These are phyloP conservation scores for Ophidiomyces ophidiicola DNA, from an alignment of 2,329 filamentous ascomycete genomes.

Conservation along the genomic window DNA sequence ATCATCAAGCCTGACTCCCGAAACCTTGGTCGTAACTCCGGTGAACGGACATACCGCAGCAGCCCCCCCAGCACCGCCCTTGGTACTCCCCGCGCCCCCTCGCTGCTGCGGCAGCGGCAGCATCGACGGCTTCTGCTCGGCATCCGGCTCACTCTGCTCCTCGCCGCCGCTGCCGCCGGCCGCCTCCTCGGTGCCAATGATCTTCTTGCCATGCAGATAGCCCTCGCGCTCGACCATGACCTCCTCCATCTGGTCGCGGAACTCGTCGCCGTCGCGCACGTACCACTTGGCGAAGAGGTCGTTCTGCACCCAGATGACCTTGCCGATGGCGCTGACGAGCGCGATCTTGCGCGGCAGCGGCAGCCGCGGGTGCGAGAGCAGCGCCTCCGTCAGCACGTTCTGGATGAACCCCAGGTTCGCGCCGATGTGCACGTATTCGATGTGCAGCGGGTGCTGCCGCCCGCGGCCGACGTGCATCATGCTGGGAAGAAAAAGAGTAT, in stretches of 20 bases:
- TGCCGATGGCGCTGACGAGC: conserved; percentile 62
- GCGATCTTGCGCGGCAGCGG: conserved; percentile 56
- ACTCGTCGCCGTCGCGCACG: conserved; percentile 55
- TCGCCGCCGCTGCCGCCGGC: not conserved
- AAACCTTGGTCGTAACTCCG: conserved; percentile 2
- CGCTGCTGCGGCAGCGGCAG: no score
- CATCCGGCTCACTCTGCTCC: conserved; percentile 6
- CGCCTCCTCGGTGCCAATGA: conserved; percentile 28
- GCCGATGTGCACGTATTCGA: conserved; percentile 71
- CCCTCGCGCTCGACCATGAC: conserved; percentile 50
- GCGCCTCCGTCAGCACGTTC: conserved; percentile 63
- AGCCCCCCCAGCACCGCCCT: no score
- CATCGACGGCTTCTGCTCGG: not conserved
- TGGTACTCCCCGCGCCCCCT: no score
- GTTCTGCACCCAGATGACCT: conserved; percentile 81
- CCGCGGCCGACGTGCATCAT: conserved; percentile 74
- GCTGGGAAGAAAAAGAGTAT: no score
- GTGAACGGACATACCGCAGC: conserved; percentile 9
- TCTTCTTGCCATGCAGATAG: conserved; percentile 50
- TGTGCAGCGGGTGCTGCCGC: conserved; percentile 57
- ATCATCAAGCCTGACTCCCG: no score
- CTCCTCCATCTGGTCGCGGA: conserved; percentile 33
- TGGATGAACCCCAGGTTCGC: conserved; percentile 62
- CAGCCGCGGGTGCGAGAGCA: conserved; percentile 58
- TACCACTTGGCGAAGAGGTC: conserved; percentile 79